These are phyloP conservation scores for Puccinia coronata DNA, from an alignment of 1,284 basidiomycete genomes.

Conservation along the genomic window DNA sequence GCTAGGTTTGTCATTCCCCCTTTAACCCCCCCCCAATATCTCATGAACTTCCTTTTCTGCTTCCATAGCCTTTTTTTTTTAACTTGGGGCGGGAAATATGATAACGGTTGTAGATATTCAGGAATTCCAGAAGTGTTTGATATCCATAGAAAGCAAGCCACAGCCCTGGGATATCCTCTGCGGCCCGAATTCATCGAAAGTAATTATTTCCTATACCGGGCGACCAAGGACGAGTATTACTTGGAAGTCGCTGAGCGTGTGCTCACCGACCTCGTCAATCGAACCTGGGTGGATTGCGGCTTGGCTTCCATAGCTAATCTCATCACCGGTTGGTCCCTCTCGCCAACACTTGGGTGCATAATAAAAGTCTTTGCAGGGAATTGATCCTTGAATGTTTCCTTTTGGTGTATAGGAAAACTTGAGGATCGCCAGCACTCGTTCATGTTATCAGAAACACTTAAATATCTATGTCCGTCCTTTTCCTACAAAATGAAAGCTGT, in stretches of 20 bases:
- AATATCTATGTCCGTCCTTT: slow-evolving; percentile 72
- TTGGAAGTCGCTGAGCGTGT: slow-evolving; percentile 83
- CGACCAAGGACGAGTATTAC: slow-evolving; percentile 86
- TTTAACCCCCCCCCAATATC: not conserved
- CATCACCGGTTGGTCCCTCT: slow-evolving; percentile 74
- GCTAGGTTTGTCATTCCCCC: slow-evolving; percentile 10
- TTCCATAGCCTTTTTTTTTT: too few species aligned
- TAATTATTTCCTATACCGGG: slow-evolving; percentile 88
- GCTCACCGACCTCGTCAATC: slow-evolving; percentile 70
- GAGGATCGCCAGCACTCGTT: slow-evolving; percentile 94
- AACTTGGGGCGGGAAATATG: too few species aligned
- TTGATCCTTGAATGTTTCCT: not conserved
- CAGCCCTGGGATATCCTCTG: slow-evolving; percentile 53
- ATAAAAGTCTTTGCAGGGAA: too few species aligned
- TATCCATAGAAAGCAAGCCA: slow-evolving; percentile 34
- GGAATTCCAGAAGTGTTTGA: slow-evolving; percentile 49
- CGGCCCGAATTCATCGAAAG: slow-evolving; percentile 80
- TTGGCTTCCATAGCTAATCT: slow-evolving; percentile 78
- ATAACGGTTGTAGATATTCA: slow-evolving; percentile 46
- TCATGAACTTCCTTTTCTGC: not conserved
- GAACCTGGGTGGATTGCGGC: slow-evolving; percentile 80
- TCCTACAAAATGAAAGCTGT: slow-evolving; percentile 12
- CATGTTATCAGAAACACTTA: slow-evolving; percentile 70
- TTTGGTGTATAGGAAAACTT: slow-evolving; percentile 58
- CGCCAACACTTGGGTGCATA: too few species aligned